Evolutionary conservation across 805 yeast genomes (phyloP), one percentile per base, ranked within the genome.

Genomic region (Tetrapisispora arboricola): DNA sequence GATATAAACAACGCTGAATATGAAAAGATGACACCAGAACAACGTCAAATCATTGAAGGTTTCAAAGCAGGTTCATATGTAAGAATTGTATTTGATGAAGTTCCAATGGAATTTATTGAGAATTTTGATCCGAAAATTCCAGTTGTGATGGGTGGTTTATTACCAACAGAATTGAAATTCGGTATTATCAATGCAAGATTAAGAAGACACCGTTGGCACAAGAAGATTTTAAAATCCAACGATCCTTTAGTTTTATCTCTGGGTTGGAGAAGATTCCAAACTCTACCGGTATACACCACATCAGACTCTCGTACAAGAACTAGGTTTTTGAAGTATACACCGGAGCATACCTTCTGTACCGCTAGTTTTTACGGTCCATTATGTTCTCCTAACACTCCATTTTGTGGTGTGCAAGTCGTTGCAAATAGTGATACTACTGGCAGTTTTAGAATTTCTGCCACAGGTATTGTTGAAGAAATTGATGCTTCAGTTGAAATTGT

Each of bases 191-290:
- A 85, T 57, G 96, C 85, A 36, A 78, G 97, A 67, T 77, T 92
- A 46, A 87, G 96, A 76, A 80, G 96, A 64, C 99, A 92, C 61
- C 79, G 98, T 69, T 92, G 99, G 99, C 96, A 92, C 65, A 90
- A 87, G 59, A 87, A 87, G 72, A 85, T 94, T 44, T 70, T 92
- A 53, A 92, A 92, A 63, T 77, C 96, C 9, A 94, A 86, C 57
- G 99, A 92, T 65, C 98, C 99, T 1, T 70, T 94, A 49, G 86
- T 92, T 41, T 61, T 92, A 37, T 90, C 97, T 0, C 66, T 92
- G 32, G 99, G 99, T 29, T 92, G 98, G 99, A 78, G 99, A 68
- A 73, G 99, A 62, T 94, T 92, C 68, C 99, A 92, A 64, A 88
- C 98, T 0, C 66, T 90, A 41, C 99, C 99, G 8, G 73, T 92